Evolutionary conservation across 1,284 basidiomycete genomes (phyloP).

Genomic region (Ustilago tritici): DNA sequence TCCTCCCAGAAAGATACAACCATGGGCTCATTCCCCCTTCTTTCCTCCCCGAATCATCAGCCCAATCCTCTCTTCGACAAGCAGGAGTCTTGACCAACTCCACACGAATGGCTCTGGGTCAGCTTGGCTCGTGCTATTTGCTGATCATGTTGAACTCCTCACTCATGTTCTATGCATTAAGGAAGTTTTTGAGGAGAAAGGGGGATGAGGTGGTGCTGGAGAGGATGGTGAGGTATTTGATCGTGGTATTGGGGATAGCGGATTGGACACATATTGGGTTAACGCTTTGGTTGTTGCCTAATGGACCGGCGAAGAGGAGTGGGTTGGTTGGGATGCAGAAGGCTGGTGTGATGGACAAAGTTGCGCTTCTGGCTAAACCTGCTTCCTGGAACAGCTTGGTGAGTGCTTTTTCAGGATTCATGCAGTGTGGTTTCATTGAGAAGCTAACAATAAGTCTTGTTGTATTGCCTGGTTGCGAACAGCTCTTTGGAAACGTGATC

Average conservation of each 20-base stretch:
- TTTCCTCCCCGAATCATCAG: conserved; percentile 29
- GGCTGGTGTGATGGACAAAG: conserved; percentile 21
- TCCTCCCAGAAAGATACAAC: conserved; percentile 56
- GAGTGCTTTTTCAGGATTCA: background rate
- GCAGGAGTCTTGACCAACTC: conserved; percentile 29
- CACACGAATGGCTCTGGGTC: conserved; percentile 53
- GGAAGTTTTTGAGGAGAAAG: conserved; percentile 28
- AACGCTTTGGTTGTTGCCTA: conserved; percentile 57
- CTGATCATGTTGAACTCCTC: conserved; percentile 61
- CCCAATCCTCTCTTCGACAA: conserved; percentile 27
- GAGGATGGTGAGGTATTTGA: conserved; percentile 43
- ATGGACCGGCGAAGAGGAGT: conserved; percentile 27
- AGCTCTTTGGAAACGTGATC: conserved; percentile 63
- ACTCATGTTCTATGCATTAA: conserved; percentile 50
- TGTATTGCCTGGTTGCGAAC: background rate
- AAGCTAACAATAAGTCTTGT: conserved; percentile 7
- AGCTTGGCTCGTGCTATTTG: conserved; percentile 60
- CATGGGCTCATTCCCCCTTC: conserved; percentile 52
- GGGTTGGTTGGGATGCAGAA: conserved; percentile 11
- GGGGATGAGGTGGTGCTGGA: conserved; percentile 31
- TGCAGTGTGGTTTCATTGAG: too few species aligned
- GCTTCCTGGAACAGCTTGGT: conserved; percentile 55
- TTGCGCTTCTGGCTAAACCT: conserved; percentile 26
- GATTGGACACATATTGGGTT: conserved; percentile 63
- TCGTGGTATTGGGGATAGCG: conserved; percentile 56